Evolutionary conservation across 1,284 basidiomycete genomes (phyloP).

Genomic region (Ceratobasidium sp.): DNA sequence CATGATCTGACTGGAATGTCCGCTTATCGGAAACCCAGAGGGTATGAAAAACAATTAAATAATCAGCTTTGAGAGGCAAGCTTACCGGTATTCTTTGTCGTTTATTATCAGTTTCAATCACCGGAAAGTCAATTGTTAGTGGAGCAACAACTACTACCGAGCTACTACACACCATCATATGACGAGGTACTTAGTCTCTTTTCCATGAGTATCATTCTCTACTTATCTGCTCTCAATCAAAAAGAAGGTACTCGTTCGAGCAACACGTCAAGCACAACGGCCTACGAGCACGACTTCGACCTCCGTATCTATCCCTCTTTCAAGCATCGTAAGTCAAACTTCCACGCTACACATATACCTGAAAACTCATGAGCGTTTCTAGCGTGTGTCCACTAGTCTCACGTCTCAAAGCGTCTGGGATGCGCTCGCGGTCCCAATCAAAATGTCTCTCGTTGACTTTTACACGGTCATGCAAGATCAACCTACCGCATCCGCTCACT

Average conservation of each 20-base stretch:
- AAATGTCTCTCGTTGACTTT: conserved; percentile 1
- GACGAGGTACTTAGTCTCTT: neutral
- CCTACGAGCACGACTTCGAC: neutral
- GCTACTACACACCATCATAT: too few species aligned
- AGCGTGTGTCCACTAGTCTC: neutral
- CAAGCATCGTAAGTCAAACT: neutral
- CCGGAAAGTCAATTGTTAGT: too few species aligned
- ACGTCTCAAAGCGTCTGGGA: neutral
- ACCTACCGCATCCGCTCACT: neutral
- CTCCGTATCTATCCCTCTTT: neutral
- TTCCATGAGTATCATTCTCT: neutral
- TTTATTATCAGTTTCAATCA: too few species aligned
- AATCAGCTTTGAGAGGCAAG: too few species aligned
- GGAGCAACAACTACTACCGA: too few species aligned
- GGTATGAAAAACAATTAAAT: too few species aligned
- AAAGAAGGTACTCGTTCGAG: neutral
- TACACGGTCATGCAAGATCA: neutral
- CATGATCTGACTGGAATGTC: too few species aligned
- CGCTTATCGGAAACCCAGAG: too few species aligned
- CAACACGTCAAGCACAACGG: neutral
- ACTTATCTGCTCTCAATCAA: neutral
- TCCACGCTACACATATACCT: neutral
- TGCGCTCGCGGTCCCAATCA: neutral
- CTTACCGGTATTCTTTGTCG: too few species aligned
- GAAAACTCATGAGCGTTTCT: neutral